Evolutionary conservation across 768 basidiomycete species (phyloP), one percentile per base, ranked within the genome.

Genomic region (Xerocomus potaroensis): DNA sequence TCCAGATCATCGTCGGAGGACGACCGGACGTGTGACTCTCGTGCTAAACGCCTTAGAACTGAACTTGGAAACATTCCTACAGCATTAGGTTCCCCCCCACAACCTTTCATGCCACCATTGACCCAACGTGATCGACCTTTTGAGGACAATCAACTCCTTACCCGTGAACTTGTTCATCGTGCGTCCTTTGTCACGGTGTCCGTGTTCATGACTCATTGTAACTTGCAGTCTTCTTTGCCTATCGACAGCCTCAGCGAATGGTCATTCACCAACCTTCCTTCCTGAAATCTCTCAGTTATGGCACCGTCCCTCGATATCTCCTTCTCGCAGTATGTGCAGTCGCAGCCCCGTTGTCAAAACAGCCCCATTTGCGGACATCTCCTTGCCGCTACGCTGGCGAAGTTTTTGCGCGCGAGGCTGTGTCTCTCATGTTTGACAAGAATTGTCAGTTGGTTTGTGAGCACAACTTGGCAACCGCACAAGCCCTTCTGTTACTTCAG

Each of bases 241-340:
- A 86, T 62, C 84, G 83, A 54, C 85, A 90, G 59, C 88, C 88
- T 19, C 79, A 82, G 50, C 79, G 84, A 30, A 75, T 82, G 55
- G 73, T 90, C 50, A 77, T 91, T 37, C 89, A 91, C 66, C 86
- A 86, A 43, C 83, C 89, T 18, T 80, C 83, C 8, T 91, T 91
- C 56, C 72, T 81, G 19, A 73, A 80, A 2, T 73, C 77, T 26
- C 76, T 91, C 8, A 77, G 78, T 46, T 78, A 79, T 50, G 81
- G 81, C 53, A 73, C 76, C 47, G 76, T 91, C 26, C 88, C 89
- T 32, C 66, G 72, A 26, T 78, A 87, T 59, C 79, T 91, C 22
- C 70, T 91, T 15, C 76, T 84, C 38, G 82, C 87, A 0, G 72
- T 91, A 7, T 88, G 84, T 60, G 87, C 88, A 4, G 72, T 89